These are phyloP conservation scores for Russula dissimulans DNA, from an alignment of 768 basidiomycete species.

Conservation along the genomic window DNA sequence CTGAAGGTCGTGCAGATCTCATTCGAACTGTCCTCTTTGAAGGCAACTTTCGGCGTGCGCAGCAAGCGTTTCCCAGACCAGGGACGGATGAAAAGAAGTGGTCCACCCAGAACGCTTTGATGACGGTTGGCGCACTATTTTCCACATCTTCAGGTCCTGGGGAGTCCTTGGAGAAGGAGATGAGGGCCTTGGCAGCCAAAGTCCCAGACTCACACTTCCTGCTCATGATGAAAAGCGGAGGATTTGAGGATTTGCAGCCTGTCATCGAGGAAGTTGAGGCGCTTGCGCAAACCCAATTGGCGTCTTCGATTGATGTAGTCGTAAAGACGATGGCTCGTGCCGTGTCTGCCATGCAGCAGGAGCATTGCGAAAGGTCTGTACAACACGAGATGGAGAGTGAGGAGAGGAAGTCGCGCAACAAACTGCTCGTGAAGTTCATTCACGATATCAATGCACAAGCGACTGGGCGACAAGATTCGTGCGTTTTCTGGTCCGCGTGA, in stretches of 20 bases:
- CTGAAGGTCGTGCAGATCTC: not conserved
- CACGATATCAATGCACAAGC: not conserved
- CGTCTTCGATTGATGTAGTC: not conserved
- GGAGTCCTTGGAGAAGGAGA: conserved; percentile 1
- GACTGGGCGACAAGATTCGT: not conserved
- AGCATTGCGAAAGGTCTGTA: conserved; percentile 3
- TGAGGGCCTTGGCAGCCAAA: not conserved
- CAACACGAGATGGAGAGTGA: conserved; percentile 2
- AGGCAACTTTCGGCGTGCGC: conserved; percentile 6
- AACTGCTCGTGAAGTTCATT: not conserved
- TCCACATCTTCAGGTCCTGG: not conserved
- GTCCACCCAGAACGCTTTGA: not conserved
- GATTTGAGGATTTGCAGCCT: not conserved
- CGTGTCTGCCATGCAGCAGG: conserved; percentile 9
- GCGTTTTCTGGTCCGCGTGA: not conserved
- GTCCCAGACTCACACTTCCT: conserved; percentile 11
- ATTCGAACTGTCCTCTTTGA: not conserved
- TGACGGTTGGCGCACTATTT: not conserved
- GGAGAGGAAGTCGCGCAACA: not conserved
- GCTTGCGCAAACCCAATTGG: conserved; percentile 3
- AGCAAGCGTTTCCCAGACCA: not conserved
- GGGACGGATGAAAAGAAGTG: not conserved
- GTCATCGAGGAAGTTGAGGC: not conserved
- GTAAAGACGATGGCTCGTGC: not conserved
- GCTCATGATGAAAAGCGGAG: not conserved